Conservation (phyloP, 805 yeast genomes). For the Saccharomycodes ludwigii region DNA sequence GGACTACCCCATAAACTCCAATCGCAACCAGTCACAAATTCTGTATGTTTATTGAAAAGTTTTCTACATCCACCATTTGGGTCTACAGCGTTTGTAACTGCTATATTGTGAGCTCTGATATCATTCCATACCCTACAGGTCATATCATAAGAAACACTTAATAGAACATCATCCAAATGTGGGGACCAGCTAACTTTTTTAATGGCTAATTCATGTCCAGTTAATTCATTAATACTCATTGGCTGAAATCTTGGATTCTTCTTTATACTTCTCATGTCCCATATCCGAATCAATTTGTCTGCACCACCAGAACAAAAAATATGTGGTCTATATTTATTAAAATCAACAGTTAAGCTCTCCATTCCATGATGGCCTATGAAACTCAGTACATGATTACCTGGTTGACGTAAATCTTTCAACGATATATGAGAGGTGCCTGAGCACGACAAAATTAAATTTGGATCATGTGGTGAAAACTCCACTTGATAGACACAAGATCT, state of each 20-base stretch:
- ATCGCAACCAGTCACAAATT: slow-evolving; percentile 87
- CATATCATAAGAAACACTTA: slow-evolving; percentile 87
- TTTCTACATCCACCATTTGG: slow-evolving; percentile 41
- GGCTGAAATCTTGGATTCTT: slow-evolving; percentile 32
- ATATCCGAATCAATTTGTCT: slow-evolving; percentile 68
- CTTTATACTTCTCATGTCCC: slow-evolving; percentile 75
- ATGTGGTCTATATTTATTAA: slow-evolving; percentile 77
- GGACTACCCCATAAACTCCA: slow-evolving; percentile 96
- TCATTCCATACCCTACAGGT: slow-evolving; percentile 81
- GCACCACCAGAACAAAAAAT: slow-evolving; percentile 87
- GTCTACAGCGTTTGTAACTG: slow-evolving; percentile 32
- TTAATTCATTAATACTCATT: slow-evolving; percentile 64
- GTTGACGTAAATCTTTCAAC: slow-evolving; percentile 70
- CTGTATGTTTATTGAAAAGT: slow-evolving; percentile 60
- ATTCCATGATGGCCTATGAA: slow-evolving; percentile 68
- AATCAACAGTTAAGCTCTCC: slow-evolving; percentile 73
- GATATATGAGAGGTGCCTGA: slow-evolving; percentile 63
- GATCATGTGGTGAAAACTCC: slow-evolving; percentile 74
- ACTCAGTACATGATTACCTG: slow-evolving; percentile 44
- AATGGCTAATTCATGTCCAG: slow-evolving; percentile 86
- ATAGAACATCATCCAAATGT: slow-evolving; percentile 55
- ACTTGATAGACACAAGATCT: slow-evolving; percentile 69
- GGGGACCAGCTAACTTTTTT: slow-evolving; percentile 83
- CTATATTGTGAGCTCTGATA: slow-evolving; percentile 30
- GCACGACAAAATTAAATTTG: slow-evolving; percentile 53